Evolutionary conservation across 2,329 filamentous ascomycete genomes (phyloP), one percentile per base, ranked within the genome.

Genomic region (Dothideomycetidae sp.): DNA sequence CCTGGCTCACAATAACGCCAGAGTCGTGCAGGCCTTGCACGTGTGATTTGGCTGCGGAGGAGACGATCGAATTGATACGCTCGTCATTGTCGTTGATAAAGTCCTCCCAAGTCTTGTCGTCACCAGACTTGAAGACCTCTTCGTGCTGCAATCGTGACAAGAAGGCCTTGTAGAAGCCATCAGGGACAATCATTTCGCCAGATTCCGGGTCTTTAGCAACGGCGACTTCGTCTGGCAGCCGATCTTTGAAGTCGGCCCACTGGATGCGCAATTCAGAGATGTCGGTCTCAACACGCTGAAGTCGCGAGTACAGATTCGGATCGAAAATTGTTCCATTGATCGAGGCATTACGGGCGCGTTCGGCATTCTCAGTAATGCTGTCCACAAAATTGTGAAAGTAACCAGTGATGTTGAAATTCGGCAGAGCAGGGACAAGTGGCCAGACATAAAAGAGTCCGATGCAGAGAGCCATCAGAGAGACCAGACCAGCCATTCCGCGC

Each of bases 131-230:
- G 28, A 73, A 60, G 18, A 58, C 55, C 2, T 58, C 58, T 30
- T 71, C 69, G 1, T 59, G 53, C 13, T 58, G 58, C 33, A 80
- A 67, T 40, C 68, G 62, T 37, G 69, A 66, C 15, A 64, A 61
- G 5, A 84, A 53, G 0, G 76, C 78, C 39, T 71, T 62, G 70
- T 73, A 84, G 42, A 84, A 80, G 2, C 73, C 66, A 15, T 71
- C 62, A 0, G 69, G 59, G 11, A 82, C 68, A 14, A 68, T 56
- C 0, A 62, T 55, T 7, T 67, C 63, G 10, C 75, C 76, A 18
- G 69, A 54, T 21, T 59, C 54, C 40, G 67, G 59, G 5, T 64
- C 61, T 10, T 67, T 62, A 10, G 41, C 33, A 45, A 79, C 66
- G 42, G 70, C 67, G 3, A 82, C 59, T 7, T 68, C 47, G 10